Percentiles rank a stretch among this genome's conserved stretches.
Evolutionary conservation across 2,329 filamentous ascomycete species (phyloP).

Genomic region (Nothophaeocryptopus gaeumannii): DNA sequence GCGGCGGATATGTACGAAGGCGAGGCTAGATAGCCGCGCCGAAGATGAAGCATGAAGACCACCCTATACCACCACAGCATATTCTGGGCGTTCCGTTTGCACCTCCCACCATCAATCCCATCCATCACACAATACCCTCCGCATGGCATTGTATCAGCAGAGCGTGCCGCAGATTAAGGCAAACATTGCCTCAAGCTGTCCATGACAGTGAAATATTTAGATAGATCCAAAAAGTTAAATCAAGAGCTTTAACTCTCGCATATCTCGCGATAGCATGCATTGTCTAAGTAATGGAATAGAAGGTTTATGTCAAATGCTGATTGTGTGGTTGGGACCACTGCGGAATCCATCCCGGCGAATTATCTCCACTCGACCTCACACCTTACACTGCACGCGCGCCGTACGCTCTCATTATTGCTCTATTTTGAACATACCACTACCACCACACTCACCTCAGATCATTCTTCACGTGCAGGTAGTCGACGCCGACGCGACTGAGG

Average conservation of each 20-base stretch:
- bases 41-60: not conserved
- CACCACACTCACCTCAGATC: not conserved
- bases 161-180: conserved; percentile 7
- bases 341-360: no score
- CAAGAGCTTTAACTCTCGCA: no score
- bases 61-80: conserved; percentile 16
- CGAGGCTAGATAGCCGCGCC: no score
- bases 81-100: conserved; percentile 30
- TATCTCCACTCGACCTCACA: no score
- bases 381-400: no score
- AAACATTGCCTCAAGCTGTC: conserved; percentile 13
- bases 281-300: no score
- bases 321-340: no score
- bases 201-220: conserved; percentile 18
- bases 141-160: conserved; percentile 19
- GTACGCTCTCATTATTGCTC: no score
- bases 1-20: no score
- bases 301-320: no score
- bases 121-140: conserved; percentile 24
- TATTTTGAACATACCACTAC: no score
- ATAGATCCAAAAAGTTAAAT: conserved; percentile 17
- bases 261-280: no score
- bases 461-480: conserved; percentile 3
- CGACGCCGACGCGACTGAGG: conserved; percentile 12
- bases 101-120: conserved; percentile 15